Evolutionary conservation across 108 stramenopile species (phyloP).

Genomic region (Epipyxis sp.): DNA sequence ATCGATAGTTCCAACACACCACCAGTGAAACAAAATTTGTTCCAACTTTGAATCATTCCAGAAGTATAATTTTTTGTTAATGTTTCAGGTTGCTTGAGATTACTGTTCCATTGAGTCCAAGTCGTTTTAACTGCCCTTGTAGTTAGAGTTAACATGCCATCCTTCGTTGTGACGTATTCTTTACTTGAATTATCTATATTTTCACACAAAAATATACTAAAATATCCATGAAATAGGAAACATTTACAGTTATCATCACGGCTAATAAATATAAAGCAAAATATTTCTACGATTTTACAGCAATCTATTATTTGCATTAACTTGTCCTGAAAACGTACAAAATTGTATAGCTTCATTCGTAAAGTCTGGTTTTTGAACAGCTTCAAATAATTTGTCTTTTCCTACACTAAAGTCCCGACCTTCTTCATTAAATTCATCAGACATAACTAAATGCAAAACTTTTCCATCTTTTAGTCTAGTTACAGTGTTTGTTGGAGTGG

Average conservation of each 20-base stretch:
- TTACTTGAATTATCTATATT: background rate
- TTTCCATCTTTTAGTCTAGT: constrained; percentile 1
- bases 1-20: constrained; percentile 79
- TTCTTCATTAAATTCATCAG: constrained; percentile 17
- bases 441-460: background rate
- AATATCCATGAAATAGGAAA: too few relatives aligned
- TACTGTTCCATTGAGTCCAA: background rate
- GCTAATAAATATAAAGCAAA: too few relatives aligned
- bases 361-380: background rate
- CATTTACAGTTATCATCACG: too few relatives aligned
- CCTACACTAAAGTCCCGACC: background rate
- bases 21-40: constrained; percentile 84
- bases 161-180: background rate
- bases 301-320: too few relatives aligned
- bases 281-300: too few relatives aligned
- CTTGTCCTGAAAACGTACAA: too few relatives aligned
- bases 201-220: background rate
- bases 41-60: constrained; percentile 71
- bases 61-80: constrained; percentile 9
- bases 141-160: background rate
- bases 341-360: background rate
- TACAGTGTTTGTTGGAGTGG: background rate
- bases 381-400: background rate
- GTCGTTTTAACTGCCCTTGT: background rate
- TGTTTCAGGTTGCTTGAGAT: background rate